Percentiles rank a stretch among this genome's conserved stretches.
These are phyloP conservation scores for Periconia sp. DNA, from an alignment of 2,329 filamentous ascomycete genomes.

Conservation along the genomic window DNA sequence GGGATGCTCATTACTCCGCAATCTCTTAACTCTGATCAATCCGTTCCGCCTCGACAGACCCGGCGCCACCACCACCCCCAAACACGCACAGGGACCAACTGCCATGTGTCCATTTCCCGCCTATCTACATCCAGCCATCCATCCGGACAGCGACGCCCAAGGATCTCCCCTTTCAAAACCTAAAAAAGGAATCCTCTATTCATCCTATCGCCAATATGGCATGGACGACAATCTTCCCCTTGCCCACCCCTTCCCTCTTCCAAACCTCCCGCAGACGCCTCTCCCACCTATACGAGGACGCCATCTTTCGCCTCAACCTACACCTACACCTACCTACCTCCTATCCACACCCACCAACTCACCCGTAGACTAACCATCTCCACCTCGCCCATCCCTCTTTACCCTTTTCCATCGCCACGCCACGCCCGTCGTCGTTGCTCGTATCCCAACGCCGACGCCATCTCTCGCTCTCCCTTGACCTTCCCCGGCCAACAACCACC, in stretches of 20 bases:
- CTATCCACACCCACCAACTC: not conserved
- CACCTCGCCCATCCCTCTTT: slow-evolving; percentile 7
- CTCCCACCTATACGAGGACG: slow-evolving; percentile 1
- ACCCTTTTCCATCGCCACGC: too few species aligned
- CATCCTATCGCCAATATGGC: not conserved
- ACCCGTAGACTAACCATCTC: not conserved
- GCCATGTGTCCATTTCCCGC: not conserved
- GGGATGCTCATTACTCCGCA: not conserved
- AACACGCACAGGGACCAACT: not conserved
- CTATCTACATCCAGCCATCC: too few species aligned
- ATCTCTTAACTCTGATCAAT: not conserved
- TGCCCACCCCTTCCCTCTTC: not conserved
- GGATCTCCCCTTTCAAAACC: too few species aligned
- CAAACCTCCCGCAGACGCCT: slow-evolving; percentile 5
- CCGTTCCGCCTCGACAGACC: not conserved
- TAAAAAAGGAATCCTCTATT: not conserved
- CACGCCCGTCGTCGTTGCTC: not conserved
- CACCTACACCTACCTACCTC: slow-evolving; percentile 1
- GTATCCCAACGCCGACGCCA: not conserved
- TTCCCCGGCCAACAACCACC: too few species aligned
- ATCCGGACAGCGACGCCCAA: too few species aligned
- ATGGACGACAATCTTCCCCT: not conserved
- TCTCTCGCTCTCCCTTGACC: not conserved
- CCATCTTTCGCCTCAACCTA: not conserved
- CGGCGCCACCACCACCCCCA: not conserved